phyloP scores from a whole-genome alignment of 192 early-diverging fungal species.

The Gamsiella multidivaricata region DNA sequence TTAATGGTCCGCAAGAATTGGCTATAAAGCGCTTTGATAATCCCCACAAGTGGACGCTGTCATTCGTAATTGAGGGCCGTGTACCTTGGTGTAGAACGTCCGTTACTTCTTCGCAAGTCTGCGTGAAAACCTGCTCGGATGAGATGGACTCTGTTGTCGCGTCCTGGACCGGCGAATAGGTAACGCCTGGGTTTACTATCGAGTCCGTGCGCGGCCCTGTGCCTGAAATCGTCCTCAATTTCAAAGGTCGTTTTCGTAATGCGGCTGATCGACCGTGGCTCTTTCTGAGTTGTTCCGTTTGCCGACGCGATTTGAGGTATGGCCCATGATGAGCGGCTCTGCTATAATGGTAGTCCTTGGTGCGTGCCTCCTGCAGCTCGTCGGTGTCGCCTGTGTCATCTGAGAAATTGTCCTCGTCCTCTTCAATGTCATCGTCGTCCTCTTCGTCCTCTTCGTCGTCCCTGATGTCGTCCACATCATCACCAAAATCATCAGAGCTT shows the following conservation, averaged over 20 bases:
- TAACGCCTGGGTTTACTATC: not conserved
- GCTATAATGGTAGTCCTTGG: constrained; percentile 24
- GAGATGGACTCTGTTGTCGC: not conserved
- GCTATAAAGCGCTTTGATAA: no score
- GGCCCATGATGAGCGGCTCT: constrained; percentile 20
- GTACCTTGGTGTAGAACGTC: constrained; percentile 33
- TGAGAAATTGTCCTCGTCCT: constrained; percentile 40
- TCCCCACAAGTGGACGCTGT: no score
- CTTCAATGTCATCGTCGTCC: constrained; percentile 44
- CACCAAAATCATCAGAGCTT: constrained; percentile 44
- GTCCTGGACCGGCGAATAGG: not conserved
- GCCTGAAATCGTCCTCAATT: constrained; percentile 12
- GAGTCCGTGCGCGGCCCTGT: constrained; percentile 8
- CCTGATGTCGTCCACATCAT: constrained; percentile 25
- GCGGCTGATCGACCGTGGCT: constrained; percentile 5
- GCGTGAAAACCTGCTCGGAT: constrained; percentile 7
- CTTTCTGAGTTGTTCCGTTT: constrained; percentile 22
- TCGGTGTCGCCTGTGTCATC: constrained; percentile 29
- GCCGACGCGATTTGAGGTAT: constrained; percentile 27
- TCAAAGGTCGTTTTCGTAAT: constrained; percentile 13
- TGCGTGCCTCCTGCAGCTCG: constrained; percentile 17
- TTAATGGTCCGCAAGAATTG: not conserved
- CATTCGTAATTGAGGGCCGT: not conserved
- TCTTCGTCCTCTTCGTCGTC: constrained; percentile 40
- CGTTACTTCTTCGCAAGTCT: constrained; percentile 29